Evolutionary conservation across 1,284 basidiomycete genomes (phyloP).

Genomic region (Cerrena zonata): DNA sequence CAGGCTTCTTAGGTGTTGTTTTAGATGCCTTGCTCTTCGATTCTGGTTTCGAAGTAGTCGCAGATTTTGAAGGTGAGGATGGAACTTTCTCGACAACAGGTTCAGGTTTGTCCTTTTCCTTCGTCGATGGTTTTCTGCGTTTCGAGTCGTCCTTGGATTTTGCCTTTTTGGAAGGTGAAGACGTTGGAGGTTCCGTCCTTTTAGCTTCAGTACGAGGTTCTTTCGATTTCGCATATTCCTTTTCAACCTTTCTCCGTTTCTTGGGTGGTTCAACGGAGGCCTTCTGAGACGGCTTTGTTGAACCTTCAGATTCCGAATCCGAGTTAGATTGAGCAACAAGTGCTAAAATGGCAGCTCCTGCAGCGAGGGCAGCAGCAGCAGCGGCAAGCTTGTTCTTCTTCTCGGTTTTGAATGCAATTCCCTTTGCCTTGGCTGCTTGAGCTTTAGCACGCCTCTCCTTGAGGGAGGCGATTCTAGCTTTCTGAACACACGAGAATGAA

Average conservation of each 20-base stretch:
- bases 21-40: too few species aligned
- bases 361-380: not conserved
- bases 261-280: constrained; percentile 11
- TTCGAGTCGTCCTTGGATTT: not conserved
- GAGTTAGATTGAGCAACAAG: not conserved
- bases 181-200: not conserved
- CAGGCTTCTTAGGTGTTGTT: constrained; percentile 1
- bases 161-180: not conserved
- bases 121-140: constrained; percentile 1
- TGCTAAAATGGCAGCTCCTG: too few species aligned
- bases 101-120: constrained; percentile 3
- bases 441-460: constrained; percentile 35
- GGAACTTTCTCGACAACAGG: not conserved
- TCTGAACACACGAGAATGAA: constrained; percentile 28
- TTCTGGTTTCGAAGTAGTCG: not conserved
- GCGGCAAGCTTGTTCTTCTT: constrained; percentile 17
- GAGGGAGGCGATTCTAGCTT: constrained; percentile 33
- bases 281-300: constrained; percentile 3
- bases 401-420: constrained; percentile 4
- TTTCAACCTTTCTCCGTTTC: constrained; percentile 26
- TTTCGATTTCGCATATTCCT: not conserved
- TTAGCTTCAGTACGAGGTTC: not conserved
- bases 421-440: constrained; percentile 30
- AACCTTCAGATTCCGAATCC: constrained; percentile 2
- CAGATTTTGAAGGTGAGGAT: not conserved